Evolutionary conservation across 352 stramenopile species (phyloP), one percentile per base, ranked within the genome.

Genomic region (Phytophthora cactorum): DNA sequence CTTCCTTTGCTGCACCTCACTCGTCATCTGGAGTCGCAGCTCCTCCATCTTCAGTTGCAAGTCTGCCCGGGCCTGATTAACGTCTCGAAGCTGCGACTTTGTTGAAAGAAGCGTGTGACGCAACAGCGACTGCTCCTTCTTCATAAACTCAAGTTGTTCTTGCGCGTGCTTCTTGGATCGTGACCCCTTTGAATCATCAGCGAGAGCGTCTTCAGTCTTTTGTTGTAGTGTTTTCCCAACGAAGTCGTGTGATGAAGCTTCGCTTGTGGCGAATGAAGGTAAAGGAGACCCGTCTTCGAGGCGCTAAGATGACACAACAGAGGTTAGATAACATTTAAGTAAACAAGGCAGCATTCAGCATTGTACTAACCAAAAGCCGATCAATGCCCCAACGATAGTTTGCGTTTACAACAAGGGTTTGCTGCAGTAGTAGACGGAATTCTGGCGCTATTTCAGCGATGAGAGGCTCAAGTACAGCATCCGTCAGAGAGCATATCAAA

Each of bases 111-210:
- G 74, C 32, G 78, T 60, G 27, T 68, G 60, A 2, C 78, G 73
- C 3, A 91, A 68, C 5, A 75, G 29, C 0, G 76, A 65, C n/a
- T 91, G 82, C 39, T 91, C 82, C 43, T 82, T 82, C 47, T 75
- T 83, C 55, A 88, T 80, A 53, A 91, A 91, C 34, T 84, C 72
- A 7, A 91, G 68, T 47, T 91, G 82, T 10, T 88, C 82, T 36
- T 88, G 80, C 1, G 70, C 65, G 34, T 89, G 80, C 53, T 88
- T 89, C 11, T 67, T 62, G 2, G 67, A 63, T 14, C 78, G 71
- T 27, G 81, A 51, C 22, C 69, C 64, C 15, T 78, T 77, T 22
- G 60, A 54, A 2, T 52, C 67, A 28, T 78, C 73, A 2, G 76
- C 25, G n/a, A 86, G 45, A 0, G 70, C 67, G n/a, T 67, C 66